Evolutionary conservation across 163 green algal species (phyloP).

Genomic region (Chlorella variabilis): DNA sequence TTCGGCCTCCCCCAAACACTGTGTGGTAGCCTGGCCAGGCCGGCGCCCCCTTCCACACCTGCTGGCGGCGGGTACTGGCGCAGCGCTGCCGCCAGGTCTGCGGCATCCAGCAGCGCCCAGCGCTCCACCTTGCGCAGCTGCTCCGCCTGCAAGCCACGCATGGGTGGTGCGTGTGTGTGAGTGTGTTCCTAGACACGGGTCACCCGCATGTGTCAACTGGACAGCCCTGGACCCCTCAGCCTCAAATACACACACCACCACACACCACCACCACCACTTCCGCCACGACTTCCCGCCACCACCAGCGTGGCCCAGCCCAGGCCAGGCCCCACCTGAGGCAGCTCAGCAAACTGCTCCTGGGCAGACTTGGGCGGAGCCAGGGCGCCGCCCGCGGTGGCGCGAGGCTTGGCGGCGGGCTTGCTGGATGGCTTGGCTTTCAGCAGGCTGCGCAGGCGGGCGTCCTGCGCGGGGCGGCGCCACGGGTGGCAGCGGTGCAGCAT

Average conservation of each 20-base stretch:
- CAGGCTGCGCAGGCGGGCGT: not conserved
- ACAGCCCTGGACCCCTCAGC: no score
- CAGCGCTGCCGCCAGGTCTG: conserved; percentile 34
- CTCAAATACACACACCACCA: no score
- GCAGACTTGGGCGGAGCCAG: conserved; percentile 2
- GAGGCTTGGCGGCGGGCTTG: not conserved
- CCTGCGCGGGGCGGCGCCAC: no score
- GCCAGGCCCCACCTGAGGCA: conserved; percentile 4
- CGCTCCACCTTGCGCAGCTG: conserved; percentile 34
- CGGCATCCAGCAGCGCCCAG: conserved; percentile 15
- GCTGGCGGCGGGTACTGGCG: conserved; percentile 12
- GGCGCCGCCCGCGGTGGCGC: not conserved
- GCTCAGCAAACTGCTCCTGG: conserved; percentile 26
- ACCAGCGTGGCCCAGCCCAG: not conserved
- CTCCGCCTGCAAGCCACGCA: conserved; percentile 23
- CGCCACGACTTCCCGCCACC: not conserved
- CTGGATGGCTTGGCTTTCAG: not conserved
- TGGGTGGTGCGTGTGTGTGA: no score
- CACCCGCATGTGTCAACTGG: no score
- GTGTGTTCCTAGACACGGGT: no score
- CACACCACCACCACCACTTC: not conserved
- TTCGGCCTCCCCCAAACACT: no score
- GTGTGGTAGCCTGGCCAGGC: no score
- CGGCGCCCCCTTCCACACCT: not conserved
- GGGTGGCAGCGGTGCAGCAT: no score